Conservation (phyloP, 371 early-diverging fungal species). For the Apophysomyces elegans region DNA sequence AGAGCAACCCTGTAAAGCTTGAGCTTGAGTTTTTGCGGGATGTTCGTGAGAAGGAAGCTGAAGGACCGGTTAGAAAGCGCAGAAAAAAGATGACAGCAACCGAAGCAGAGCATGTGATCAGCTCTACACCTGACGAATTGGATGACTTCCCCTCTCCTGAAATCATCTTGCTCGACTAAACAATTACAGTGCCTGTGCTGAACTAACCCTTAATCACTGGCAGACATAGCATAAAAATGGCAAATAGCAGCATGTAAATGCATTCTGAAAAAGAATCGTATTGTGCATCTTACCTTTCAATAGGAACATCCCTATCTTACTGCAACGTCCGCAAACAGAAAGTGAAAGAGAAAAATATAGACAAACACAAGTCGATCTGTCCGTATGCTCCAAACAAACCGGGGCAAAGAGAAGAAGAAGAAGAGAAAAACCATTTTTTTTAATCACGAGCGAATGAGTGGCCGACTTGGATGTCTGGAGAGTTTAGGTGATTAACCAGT, state of each 20-base stretch:
- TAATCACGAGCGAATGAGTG: conserved; percentile 3
- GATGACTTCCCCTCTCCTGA: not conserved
- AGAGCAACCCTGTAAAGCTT: not conserved
- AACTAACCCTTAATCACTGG: not conserved
- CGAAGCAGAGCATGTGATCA: not conserved
- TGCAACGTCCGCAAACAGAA: too few relatives aligned
- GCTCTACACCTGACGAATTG: not conserved
- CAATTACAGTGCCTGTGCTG: not conserved
- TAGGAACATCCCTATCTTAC: too few relatives aligned
- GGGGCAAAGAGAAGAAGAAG: too few relatives aligned
- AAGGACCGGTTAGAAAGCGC: not conserved
- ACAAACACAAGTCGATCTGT: too few relatives aligned
- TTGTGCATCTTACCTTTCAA: conserved; percentile 1
- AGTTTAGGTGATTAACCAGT: not conserved
- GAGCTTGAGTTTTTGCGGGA: not conserved
- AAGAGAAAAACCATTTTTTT: not conserved
- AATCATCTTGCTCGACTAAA: conserved; percentile 4
- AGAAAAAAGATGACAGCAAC: not conserved
- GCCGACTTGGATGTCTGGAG: not conserved
- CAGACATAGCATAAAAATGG: not conserved
- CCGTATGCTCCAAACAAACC: too few relatives aligned
- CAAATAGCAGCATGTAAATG: too few relatives aligned
- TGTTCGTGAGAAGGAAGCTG: not conserved
- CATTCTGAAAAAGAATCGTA: not conserved
- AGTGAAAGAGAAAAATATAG: too few relatives aligned